phyloP scores from a whole-genome alignment of 305 asterid species.

The Fraxinus xanthoxyloides region DNA sequence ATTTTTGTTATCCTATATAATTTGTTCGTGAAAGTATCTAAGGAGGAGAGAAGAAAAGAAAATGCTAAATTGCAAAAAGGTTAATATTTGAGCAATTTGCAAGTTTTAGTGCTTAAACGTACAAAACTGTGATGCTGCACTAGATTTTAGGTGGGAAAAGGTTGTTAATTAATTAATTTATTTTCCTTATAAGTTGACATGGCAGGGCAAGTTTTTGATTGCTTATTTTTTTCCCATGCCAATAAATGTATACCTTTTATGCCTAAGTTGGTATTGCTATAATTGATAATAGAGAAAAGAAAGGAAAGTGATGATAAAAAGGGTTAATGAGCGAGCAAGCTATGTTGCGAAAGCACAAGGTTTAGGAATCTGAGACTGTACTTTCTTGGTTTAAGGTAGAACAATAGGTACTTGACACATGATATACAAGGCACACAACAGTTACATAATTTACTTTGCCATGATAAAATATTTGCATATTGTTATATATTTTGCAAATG shows the following conservation, averaged over 20 bases:
- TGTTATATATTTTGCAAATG: neutral
- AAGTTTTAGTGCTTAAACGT: constrained; percentile 16
- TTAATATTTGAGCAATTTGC: constrained; percentile 14
- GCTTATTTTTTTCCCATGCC: neutral
- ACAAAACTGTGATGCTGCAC: neutral
- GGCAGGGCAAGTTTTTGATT: neutral
- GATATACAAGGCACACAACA: neutral
- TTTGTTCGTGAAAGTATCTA: neutral
- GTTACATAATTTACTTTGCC: neutral
- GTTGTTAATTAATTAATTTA: neutral
- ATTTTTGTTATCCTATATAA: neutral
- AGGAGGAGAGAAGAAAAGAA: constrained; percentile 7
- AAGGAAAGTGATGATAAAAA: neutral
- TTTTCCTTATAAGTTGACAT: neutral
- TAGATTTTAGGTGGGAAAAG: neutral
- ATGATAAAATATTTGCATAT: neutral
- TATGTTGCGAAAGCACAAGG: neutral
- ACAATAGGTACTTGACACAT: neutral
- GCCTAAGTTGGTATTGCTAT: neutral
- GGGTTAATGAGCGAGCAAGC: neutral
- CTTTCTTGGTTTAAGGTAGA: neutral
- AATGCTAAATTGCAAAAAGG: neutral
- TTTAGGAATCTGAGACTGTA: neutral
- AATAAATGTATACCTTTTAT: neutral
- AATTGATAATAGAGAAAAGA: neutral